Conservation (phyloP, 2,329 filamentous ascomycete genomes). For the Grosmannia huntii region DNA sequence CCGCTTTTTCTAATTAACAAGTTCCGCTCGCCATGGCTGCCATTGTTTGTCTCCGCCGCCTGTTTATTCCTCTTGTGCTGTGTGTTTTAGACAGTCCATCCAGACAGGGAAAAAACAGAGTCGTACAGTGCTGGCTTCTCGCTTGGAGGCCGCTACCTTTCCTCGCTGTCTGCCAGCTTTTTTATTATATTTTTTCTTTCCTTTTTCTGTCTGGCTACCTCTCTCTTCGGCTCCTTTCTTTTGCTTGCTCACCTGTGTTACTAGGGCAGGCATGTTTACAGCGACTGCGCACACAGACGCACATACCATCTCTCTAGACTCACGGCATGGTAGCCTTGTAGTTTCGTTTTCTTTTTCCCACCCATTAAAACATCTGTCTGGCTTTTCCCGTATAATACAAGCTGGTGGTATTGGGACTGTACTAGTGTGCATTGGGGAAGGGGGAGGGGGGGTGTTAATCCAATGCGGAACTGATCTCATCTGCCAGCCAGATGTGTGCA, state of each 20-base stretch:
- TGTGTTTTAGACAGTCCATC: constrained; percentile 1
- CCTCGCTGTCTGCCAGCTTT: neutral
- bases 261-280: neutral
- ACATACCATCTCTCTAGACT: neutral
- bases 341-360: neutral
- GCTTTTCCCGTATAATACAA: neutral
- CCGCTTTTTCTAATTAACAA: too few relatives aligned
- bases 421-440: neutral
- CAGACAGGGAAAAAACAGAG: constrained; percentile 1
- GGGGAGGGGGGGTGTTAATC: neutral
- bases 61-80: neutral
- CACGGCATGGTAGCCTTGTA: too few relatives aligned
- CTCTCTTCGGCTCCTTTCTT: neutral
- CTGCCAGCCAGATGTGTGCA: neutral
- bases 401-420: neutral
- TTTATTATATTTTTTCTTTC: neutral
- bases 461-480: neutral
- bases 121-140: constrained; percentile 6
- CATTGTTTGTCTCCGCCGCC: neutral
- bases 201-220: neutral
- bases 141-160: constrained; percentile 7
- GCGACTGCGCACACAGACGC: neutral
- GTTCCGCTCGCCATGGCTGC: neutral
- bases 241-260: neutral
- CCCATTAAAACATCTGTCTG: neutral